These are phyloP conservation scores for Cyclocybe cylindracea DNA, from an alignment of 768 basidiomycete genomes.

Conservation along the genomic window DNA sequence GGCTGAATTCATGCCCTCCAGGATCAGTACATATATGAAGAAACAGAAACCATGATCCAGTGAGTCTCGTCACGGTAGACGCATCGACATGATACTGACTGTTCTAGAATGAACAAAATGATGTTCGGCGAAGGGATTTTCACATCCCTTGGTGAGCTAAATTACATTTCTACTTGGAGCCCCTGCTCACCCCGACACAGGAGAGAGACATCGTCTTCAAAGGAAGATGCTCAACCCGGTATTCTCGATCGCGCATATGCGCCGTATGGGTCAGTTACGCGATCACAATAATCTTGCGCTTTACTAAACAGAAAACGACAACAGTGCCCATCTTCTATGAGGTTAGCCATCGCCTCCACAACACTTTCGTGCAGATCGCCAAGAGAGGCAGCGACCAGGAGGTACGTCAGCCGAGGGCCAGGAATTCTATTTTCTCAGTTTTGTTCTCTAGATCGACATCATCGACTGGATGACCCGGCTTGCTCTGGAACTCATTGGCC, in stretches of 20 bases:
- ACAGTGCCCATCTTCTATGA: constrained; percentile 5
- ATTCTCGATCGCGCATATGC: constrained; percentile 34
- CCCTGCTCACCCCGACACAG: constrained; percentile 7
- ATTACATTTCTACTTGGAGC: neutral
- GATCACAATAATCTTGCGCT: neutral
- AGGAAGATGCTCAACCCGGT: constrained; percentile 37
- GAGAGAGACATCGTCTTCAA: constrained; percentile 31
- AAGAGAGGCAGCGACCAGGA: constrained; percentile 7
- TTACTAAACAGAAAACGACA: neutral
- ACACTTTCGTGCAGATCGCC: constrained; percentile 4
- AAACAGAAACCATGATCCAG: neutral
- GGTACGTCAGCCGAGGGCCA: neutral
- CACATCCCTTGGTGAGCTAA: constrained; percentile 1
- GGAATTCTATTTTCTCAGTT: neutral
- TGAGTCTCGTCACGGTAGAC: neutral
- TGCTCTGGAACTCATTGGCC: constrained; percentile 39
- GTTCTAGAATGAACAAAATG: neutral
- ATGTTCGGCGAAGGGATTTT: constrained; percentile 3
- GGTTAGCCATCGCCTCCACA: constrained; percentile 4
- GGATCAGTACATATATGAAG: constrained; percentile 5
- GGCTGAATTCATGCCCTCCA: neutral
- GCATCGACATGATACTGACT: neutral
- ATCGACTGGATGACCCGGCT: constrained; percentile 34
- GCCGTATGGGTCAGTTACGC: constrained; percentile 23
- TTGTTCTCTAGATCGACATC: constrained; percentile 23